These are phyloP conservation scores for Oenanthe javanica DNA, from an alignment of 140 eudicot species.

Conservation along the genomic window DNA sequence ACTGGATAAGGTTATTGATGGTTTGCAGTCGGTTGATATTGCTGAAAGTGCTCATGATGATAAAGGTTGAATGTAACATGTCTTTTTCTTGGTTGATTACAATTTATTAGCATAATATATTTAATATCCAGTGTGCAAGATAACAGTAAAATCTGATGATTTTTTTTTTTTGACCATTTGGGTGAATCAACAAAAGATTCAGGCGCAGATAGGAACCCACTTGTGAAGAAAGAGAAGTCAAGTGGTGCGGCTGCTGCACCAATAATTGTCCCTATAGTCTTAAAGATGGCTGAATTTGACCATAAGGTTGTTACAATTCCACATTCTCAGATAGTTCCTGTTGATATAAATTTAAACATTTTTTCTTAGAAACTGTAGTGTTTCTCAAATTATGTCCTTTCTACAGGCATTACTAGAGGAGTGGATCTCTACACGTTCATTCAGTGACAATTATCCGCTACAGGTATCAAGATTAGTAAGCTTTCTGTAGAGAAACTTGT, in stretches of 20 bases:
- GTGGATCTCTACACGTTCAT: slow-evolving; percentile 82
- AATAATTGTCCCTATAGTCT: slow-evolving; percentile 79
- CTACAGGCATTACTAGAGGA: slow-evolving; percentile 90
- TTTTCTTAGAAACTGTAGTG: background rate
- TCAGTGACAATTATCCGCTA: slow-evolving; percentile 58
- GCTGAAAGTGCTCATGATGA: slow-evolving; percentile 29
- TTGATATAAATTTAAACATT: background rate
- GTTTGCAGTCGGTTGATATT: slow-evolving; percentile 42
- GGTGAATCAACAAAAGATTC: slow-evolving; percentile 45
- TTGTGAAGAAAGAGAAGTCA: slow-evolving; percentile 49
- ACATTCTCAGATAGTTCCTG: background rate
- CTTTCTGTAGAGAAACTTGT: background rate
- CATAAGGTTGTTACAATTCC: slow-evolving; percentile 55
- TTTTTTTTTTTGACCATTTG: slow-evolving; percentile 25
- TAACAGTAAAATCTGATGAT: background rate
- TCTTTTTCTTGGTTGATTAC: slow-evolving; percentile 7
- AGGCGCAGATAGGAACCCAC: slow-evolving; percentile 31
- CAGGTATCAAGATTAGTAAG: slow-evolving; percentile 33
- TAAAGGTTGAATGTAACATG: slow-evolving; percentile 28
- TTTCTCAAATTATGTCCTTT: slow-evolving; percentile 10
- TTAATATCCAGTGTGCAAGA: background rate
- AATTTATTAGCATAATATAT: background rate
- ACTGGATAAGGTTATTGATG: slow-evolving; percentile 29
- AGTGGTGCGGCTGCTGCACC: slow-evolving; percentile 65
- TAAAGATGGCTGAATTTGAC: slow-evolving; percentile 95